Percentiles rank a stretch among this genome's conserved stretches.
Evolutionary conservation across 768 basidiomycete species (phyloP).

Genomic region (Suillus variegatus): DNA sequence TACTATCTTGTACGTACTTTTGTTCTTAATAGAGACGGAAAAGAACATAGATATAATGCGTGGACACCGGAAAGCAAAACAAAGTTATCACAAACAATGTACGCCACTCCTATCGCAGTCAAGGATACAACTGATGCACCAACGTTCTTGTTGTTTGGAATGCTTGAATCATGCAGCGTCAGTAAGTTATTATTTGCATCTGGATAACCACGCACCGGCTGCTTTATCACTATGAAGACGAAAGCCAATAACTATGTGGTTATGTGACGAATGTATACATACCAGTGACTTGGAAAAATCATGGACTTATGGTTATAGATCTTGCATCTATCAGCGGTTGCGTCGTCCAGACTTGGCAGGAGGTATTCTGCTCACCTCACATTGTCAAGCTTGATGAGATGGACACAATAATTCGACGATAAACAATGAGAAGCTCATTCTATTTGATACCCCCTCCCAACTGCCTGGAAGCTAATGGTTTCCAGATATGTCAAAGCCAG

Average conservation of each 20-base stretch:
- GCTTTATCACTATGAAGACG: neutral
- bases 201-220: neutral
- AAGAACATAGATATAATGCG: too few species aligned
- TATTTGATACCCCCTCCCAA: slow-evolving; percentile 29
- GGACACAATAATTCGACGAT: neutral
- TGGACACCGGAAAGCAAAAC: too few species aligned
- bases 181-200: neutral
- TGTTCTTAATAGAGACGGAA: too few species aligned
- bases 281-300: neutral
- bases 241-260: neutral
- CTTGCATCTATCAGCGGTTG: neutral
- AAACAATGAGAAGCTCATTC: slow-evolving; percentile 12
- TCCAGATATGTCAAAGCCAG: slow-evolving; percentile 34
- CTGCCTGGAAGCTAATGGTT: slow-evolving; percentile 28
- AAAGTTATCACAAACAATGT: too few species aligned
- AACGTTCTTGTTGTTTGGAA: too few species aligned
- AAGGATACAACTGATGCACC: too few species aligned
- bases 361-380: neutral
- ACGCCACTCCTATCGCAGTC: too few species aligned
- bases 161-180: too few species aligned
- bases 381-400: neutral
- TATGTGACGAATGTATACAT: neutral
- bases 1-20: too few species aligned
- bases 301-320: neutral
- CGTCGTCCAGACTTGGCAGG: neutral